Conservation (phyloP, 805 yeast genomes). For the Millerago galiae region DNA sequence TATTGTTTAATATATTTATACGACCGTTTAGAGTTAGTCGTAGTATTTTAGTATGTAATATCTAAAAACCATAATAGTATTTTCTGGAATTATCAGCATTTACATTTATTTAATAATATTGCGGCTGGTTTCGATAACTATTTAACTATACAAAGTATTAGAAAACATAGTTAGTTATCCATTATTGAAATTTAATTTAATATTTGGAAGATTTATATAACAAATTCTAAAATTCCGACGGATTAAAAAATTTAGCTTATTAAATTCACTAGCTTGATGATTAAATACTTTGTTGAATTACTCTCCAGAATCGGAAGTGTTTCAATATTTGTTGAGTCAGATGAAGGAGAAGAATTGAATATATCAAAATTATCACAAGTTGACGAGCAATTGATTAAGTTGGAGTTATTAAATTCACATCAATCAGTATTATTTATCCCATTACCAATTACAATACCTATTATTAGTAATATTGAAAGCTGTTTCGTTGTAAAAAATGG, state of each 20-base stretch:
- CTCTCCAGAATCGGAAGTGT: conserved; percentile 14
- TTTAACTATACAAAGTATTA: too few species aligned
- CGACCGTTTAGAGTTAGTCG: too few species aligned
- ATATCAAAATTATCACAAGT: not conserved
- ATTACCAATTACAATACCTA: conserved; percentile 4
- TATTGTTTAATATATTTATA: not conserved
- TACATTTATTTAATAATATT: too few species aligned
- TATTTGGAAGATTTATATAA: not conserved
- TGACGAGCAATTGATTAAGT: conserved; percentile 3
- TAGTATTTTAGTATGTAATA: too few species aligned
- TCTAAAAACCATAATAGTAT: too few species aligned
- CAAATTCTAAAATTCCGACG: not conserved
- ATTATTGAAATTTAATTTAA: too few species aligned
- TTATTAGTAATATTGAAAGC: not conserved
- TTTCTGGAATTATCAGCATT: too few species aligned
- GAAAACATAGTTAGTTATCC: too few species aligned
- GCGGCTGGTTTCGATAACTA: too few species aligned
- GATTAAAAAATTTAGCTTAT: not conserved
- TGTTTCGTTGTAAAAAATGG: not conserved
- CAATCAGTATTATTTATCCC: conserved; percentile 3
- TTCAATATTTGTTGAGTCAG: conserved; percentile 9
- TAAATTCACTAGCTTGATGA: not conserved
- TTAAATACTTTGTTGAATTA: conserved; percentile 9
- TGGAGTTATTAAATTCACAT: not conserved
- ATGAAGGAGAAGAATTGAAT: not conserved